Base-by-base conservation (phyloP, 2,329 filamentous ascomycete species). In the Malbranchea cinnamomea region DNA sequence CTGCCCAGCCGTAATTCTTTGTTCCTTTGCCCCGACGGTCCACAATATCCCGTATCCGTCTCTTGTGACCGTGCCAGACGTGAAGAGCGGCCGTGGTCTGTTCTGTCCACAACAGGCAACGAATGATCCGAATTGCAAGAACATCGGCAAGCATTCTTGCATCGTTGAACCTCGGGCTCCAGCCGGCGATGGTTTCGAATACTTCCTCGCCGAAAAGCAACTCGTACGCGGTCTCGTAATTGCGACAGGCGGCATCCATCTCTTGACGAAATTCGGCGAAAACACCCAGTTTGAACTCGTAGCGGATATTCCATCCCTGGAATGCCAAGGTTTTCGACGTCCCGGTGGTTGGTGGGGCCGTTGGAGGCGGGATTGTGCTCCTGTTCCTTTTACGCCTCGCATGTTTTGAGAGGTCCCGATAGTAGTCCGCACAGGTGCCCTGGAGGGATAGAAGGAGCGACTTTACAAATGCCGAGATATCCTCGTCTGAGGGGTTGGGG, bases 231-330 rank as follows among this genome's bases (percentile, higher is more conserved):
- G 77, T 76, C 47, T 89, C 82, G 43, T 85, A 94, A 31, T 82
- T 84, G 24, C 84, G 72, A 45, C 82, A 65, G 1, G 89, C 84
- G 13, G 73, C 74, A 47, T 94, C 87, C 67, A 87, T 81, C 50
- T 95, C 89, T 48, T 91, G 81, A 6, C 89, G 72, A 41, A 92
- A 94, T 48, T 95, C 87, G 16, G 85, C 82, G 47, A 95, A 81
- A 0, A 93, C 65, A 5, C 78, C 87, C 11, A 85, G 67, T 51
- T 98, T 98, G 59, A 92, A 84, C 47, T 98, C 87, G 53, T 94
- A 94, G 10, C 87, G 76, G 31, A 91, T 77, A 46, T 83, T 84
- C 89, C 87, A 98, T 3, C 82, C 85, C 23, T 83, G 74, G 6
- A 77, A 62, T 1, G 84, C 80, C n/a, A 94, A 57, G 0, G 79